Evolutionary conservation across 345 rosid species (phyloP).

Genomic region (Eucalyptus guilfoylei): DNA sequence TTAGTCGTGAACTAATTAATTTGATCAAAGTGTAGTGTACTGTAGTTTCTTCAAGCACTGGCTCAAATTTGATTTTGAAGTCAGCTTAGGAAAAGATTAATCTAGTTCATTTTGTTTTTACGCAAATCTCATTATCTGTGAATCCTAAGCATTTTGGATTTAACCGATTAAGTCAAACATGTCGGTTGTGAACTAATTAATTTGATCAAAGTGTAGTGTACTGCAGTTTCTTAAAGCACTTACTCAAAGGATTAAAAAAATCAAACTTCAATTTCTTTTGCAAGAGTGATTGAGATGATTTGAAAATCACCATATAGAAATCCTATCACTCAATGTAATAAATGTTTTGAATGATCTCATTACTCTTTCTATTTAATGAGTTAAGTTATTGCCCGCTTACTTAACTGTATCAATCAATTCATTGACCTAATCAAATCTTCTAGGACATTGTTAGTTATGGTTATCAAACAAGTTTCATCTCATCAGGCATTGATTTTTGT

Average conservation of each 20-base stretch:
- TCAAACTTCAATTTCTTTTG: not conserved
- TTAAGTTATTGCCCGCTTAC: not conserved
- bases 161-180: not conserved
- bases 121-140: not conserved
- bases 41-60: not conserved
- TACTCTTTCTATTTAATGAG: not conserved
- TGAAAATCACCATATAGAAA: not conserved
- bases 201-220: not conserved
- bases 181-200: not conserved
- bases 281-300: not conserved
- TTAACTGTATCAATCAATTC: not conserved
- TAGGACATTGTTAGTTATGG: fast-evolving
- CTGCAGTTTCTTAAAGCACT: not conserved
- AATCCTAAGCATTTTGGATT: not conserved
- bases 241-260: not conserved
- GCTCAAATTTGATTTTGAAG: not conserved
- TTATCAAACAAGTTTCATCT: not conserved
- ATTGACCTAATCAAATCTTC: not conserved
- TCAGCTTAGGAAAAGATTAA: not conserved
- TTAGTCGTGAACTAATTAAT: not conserved
- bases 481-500: not conserved
- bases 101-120: not conserved
- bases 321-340: not conserved
- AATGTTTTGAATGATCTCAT: not conserved
- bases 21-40: not conserved